Base-by-base conservation (phyloP, 495 filamentous ascomycete species). In the Mycothermus thermophilus region DNA sequence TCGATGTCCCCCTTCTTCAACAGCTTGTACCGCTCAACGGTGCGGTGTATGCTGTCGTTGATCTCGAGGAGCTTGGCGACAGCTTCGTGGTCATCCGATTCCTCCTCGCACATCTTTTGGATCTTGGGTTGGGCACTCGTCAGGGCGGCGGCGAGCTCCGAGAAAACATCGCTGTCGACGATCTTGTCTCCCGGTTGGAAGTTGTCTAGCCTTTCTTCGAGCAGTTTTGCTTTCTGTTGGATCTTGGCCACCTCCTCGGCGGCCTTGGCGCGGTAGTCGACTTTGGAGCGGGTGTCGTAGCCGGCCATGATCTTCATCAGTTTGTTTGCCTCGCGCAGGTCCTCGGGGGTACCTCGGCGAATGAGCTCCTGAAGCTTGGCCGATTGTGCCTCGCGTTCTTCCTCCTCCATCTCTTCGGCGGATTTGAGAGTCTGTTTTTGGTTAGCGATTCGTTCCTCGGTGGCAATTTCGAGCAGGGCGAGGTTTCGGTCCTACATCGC, bases 251-350 rank as follows among this genome's bases (percentile, higher is more conserved):
- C 86, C 35, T 96, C 90, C 51, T 95, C 87, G 7, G 90, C 90
- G 2, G 90, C 90, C 61, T 96, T 96, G 20, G 90, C 90, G 43
- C 90, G 75, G 51, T 95, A 97, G 58, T 97, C 90, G 4, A 92
- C 94, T 59, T 95, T 96, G 43, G 84, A 79, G 44, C 84, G 64
- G 27, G 82, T 93, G 55, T 96, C 90, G 55, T 80, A 96, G 40
- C 90, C 90, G 17, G 90, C 90, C 90, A 97, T 95, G 27, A 97
- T 72, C 59, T 97, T 97, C 90, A 97, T 97, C 37, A 97, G 61
- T 46, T 79, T 72, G 50, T 97, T 97, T 8, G 90, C 90, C 63
- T 96, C 90, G 50, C 93, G 86, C 18, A 97, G 59, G 57, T 96
- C 90, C 32, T 87, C 77, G 4, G 90, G 90, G 5, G 80, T 77